phyloP scores from a whole-genome alignment of 129 eudicot genomes.

The Heracleum sosnowskyi region DNA sequence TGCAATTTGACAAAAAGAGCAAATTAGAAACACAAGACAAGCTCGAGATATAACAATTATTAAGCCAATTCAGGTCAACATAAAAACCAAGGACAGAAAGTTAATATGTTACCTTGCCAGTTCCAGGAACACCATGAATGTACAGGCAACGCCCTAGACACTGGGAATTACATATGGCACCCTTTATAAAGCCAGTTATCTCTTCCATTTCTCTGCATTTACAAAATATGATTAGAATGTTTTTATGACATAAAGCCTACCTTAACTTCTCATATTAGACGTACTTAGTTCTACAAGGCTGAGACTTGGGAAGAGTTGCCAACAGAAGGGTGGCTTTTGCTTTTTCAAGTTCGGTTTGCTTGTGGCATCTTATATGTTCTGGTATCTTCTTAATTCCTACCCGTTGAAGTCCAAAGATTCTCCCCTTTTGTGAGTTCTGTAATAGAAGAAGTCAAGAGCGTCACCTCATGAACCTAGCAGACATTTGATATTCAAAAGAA shows the following conservation, averaged over 20 bases:
- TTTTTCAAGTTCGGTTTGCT: slow-evolving; percentile 85
- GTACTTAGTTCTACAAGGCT: slow-evolving; percentile 89
- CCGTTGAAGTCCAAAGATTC: slow-evolving; percentile 73
- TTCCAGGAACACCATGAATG: slow-evolving; percentile 99
- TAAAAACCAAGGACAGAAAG: slow-evolving; percentile 1
- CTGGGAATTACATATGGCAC: slow-evolving; percentile 89
- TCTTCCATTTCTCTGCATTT: slow-evolving; percentile 79
- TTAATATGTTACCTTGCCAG: slow-evolving; percentile 66
- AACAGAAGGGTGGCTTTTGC: slow-evolving; percentile 90
- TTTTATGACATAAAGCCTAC: not conserved
- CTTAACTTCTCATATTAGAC: slow-evolving; percentile 22
- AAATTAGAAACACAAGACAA: slow-evolving; percentile 8
- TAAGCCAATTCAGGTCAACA: not conserved
- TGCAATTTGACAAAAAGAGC: slow-evolving; percentile 31
- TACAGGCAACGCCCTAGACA: slow-evolving; percentile 97
- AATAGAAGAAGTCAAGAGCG: slow-evolving; percentile 7
- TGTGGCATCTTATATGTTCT: slow-evolving; percentile 73
- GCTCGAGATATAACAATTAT: not conserved
- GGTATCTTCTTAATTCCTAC: slow-evolving; percentile 88
- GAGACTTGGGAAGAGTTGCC: slow-evolving; percentile 90
- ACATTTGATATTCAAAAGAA: not conserved
- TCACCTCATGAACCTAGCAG: not conserved
- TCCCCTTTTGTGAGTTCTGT: slow-evolving; percentile 84
- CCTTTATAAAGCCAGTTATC: slow-evolving; percentile 75
- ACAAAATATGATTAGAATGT: not conserved